A percentile compares a stretch with the other conserved stretches of the same genome.
These are phyloP conservation scores for Boletus sp. DNA, from an alignment of 1,284 basidiomycete species.

Conservation along the genomic window DNA sequence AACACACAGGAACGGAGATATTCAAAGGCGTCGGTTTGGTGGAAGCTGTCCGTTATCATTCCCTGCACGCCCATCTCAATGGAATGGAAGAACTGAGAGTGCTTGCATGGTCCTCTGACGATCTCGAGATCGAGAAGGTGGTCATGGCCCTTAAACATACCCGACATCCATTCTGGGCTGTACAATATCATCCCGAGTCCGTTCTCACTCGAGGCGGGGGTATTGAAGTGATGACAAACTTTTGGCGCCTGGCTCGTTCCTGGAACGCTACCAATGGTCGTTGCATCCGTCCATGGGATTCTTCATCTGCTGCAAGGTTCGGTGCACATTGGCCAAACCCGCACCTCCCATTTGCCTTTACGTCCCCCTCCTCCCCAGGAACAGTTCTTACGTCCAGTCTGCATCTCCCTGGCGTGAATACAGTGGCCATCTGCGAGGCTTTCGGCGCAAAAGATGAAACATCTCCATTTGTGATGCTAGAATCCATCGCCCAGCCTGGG, in stretches of 20 bases:
- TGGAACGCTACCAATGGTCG: constrained; percentile 48
- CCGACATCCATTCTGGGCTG: constrained; percentile 80
- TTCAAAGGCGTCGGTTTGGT: constrained; percentile 61
- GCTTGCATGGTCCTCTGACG: constrained; percentile 67
- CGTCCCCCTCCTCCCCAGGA: constrained; percentile 18
- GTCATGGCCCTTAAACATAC: constrained; percentile 70
- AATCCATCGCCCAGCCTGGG: constrained; percentile 72
- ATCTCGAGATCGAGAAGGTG: constrained; percentile 57
- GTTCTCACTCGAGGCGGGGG: constrained; percentile 64
- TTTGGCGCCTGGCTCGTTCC: constrained; percentile 59
- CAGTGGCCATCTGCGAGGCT: constrained; percentile 52
- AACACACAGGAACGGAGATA: constrained; percentile 53
- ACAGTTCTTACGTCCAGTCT: constrained; percentile 42
- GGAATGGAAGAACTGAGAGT: constrained; percentile 49
- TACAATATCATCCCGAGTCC: constrained; percentile 95
- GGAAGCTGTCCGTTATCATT: constrained; percentile 84
- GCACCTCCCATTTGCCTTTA: constrained; percentile 24
- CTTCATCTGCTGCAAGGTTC: constrained; percentile 34
- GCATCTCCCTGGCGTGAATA: constrained; percentile 39
- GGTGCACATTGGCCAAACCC: constrained; percentile 55
- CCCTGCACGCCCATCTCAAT: constrained; percentile 55
- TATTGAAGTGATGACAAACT: constrained; percentile 61
- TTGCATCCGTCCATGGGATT: constrained; percentile 39
- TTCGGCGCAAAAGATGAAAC: constrained; percentile 54
- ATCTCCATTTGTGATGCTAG: constrained; percentile 66